Evolutionary conservation across 106 monocot species (phyloP).

Genomic region (Vanilla planifolia): DNA sequence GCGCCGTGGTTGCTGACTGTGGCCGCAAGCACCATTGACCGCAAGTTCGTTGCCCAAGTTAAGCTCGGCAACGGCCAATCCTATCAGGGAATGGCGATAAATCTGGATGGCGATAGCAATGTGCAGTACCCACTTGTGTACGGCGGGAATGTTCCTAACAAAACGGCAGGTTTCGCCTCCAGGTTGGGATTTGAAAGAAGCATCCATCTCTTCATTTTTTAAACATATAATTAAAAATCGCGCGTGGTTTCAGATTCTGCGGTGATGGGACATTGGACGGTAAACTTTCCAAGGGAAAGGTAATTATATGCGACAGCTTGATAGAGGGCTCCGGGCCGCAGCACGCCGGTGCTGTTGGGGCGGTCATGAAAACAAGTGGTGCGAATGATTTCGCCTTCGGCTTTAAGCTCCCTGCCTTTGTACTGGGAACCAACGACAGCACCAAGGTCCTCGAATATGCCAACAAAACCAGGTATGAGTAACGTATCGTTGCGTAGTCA

Average conservation of each 20-base stretch:
- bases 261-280: slow-evolving; percentile 4
- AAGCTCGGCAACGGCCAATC: too few relatives aligned
- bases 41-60: too few relatives aligned
- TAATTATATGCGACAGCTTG: slow-evolving; percentile 15
- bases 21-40: too few relatives aligned
- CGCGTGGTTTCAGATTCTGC: slow-evolving; percentile 8
- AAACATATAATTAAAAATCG: too few relatives aligned
- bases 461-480: slow-evolving; percentile 21
- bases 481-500: too few relatives aligned
- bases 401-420: slow-evolving; percentile 9
- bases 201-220: too few relatives aligned
- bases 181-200: too few relatives aligned
- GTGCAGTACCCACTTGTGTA: slow-evolving; percentile 15
- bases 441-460: slow-evolving; percentile 9
- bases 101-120: not conserved
- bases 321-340: slow-evolving; percentile 7
- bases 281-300: slow-evolving; percentile 17
- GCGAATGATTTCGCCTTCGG: slow-evolving; percentile 9
- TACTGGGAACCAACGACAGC: not conserved
- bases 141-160: slow-evolving; percentile 14
- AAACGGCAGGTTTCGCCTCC: too few relatives aligned
- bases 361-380: slow-evolving; percentile 8
- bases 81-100: slow-evolving; percentile 23
- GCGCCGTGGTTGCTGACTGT: too few relatives aligned
- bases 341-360: slow-evolving; percentile 14